Base-by-base conservation (phyloP, 1,139 yeast genomes). In the Spencermartinsiella ligniputridi region DNA sequence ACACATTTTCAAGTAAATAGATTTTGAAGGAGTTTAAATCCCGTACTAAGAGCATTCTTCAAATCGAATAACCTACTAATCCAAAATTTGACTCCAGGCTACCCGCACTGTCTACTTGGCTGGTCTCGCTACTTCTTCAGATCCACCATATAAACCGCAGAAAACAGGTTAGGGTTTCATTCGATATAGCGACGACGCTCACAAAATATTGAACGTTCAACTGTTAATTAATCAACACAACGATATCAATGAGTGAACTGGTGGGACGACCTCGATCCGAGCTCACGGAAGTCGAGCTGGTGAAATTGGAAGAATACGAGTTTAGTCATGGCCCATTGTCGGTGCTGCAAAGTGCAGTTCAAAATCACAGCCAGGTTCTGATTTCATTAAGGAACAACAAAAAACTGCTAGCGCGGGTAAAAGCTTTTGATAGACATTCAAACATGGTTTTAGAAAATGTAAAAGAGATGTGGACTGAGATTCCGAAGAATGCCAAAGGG, bases 381-480 rank as follows among this genome's bases (percentile, higher is more conserved):
- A 86, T 92, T 54, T 87, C 96, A 21, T 79, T 96, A 52, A 77
- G 99, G 58, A 92, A 92, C 63, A 90, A 90, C 65, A 96, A 89
- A 61, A 92, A 92, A 65, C 73, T 92, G 38, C 76, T 92, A 22
- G 97, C 92, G 1, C 79, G 86, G 54, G 94, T 92, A 41, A 85
- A 86, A 61, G 97, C 97, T 0, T 94, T 89, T 63, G 99, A 92
- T 63, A 81, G 97, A 59, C 99, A 92, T 65, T 84, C 96, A 51
- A 92, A 92, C 63, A 79, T 92, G 84, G 83, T 92, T 6, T 69
- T 92, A 53, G 97, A 88, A 58, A 88, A 89, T 57, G 97, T 92
- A 35, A 88, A 86, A 62, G 98, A 92, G 63, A 69, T 88, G 57
- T 88, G 96, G 96, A 79, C 86, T 0, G 96, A 88, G 56, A 71